Percentiles rank a stretch among this genome's conserved stretches.
These are phyloP conservation scores for Aspergillus tamarii DNA, from an alignment of 2,329 filamentous ascomycete genomes.

Conservation along the genomic window DNA sequence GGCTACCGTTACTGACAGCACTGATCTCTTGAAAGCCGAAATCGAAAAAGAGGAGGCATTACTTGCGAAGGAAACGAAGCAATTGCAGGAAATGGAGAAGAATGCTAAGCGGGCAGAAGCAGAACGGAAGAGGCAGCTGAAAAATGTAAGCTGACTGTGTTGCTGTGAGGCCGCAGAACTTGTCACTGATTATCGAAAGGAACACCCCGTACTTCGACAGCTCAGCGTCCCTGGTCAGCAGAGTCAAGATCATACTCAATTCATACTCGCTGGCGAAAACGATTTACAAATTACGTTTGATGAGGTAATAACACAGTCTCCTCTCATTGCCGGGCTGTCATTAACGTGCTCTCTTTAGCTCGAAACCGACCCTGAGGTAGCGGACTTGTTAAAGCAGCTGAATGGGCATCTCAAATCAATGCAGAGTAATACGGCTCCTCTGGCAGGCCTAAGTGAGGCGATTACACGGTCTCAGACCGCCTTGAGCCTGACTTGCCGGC, in stretches of 20 bases:
- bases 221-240: constrained; percentile 29
- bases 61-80: constrained; percentile 43
- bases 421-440: constrained; percentile 44
- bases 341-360: constrained; percentile 32
- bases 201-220: constrained; percentile 44
- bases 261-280: constrained; percentile 31
- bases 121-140: constrained; percentile 44
- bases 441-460: constrained; percentile 41
- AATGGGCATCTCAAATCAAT: constrained; percentile 49
- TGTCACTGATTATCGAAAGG: constrained; percentile 32
- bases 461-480: constrained; percentile 42
- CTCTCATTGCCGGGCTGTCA: background rate
- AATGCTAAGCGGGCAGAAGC: constrained; percentile 45
- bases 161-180: background rate
- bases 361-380: constrained; percentile 41
- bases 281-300: constrained; percentile 33
- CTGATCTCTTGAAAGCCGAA: constrained; percentile 44
- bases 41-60: constrained; percentile 47
- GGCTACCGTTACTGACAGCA: constrained; percentile 43
- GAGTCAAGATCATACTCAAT: constrained; percentile 26
- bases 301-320: constrained; percentile 30
- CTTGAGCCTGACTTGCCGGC: constrained; percentile 32
- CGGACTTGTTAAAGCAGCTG: constrained; percentile 42
- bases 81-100: constrained; percentile 47
- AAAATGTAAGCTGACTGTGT: constrained; percentile 37